Evolutionary conservation across 345 rosid genomes (phyloP).

Genomic region (Melaleuca alternifolia): DNA sequence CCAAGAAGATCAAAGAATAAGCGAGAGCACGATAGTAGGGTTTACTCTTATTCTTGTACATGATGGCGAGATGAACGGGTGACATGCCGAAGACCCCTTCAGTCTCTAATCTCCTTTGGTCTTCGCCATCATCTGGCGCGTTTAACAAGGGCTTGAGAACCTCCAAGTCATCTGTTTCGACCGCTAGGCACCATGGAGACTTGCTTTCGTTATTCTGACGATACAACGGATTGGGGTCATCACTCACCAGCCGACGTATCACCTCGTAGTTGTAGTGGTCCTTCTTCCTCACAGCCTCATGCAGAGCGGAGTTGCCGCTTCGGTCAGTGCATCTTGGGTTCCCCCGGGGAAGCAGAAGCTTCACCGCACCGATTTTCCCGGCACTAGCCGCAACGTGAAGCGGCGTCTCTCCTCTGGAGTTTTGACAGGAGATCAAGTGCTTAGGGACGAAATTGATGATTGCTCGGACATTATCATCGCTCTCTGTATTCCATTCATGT

Average conservation of each 20-base stretch:
- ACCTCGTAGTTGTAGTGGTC: rapidly evolving
- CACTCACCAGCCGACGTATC: neutral
- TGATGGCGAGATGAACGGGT: neutral
- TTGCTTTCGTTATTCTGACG: neutral
- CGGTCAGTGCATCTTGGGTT: neutral
- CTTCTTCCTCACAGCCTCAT: neutral
- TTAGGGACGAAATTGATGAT: neutral
- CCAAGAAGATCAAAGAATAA: neutral
- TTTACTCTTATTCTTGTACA: rapidly evolving
- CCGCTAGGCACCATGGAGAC: neutral
- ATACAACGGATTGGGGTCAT: neutral
- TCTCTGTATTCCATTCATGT: neutral
- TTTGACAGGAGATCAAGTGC: neutral
- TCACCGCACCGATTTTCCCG: neutral
- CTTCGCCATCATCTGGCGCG: rapidly evolving
- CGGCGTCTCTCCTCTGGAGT: neutral
- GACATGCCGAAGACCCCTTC: neutral
- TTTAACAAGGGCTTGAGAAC: neutral
- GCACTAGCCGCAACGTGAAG: neutral
- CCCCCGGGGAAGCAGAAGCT: neutral
- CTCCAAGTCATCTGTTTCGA: neutral
- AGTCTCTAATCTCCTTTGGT: neutral
- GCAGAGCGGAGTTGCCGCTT: neutral
- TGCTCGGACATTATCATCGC: neutral
- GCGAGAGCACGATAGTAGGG: neutral